Evolutionary conservation across 495 filamentous ascomycete genomes (phyloP).

Genomic region (Trichoderma reesei): DNA sequence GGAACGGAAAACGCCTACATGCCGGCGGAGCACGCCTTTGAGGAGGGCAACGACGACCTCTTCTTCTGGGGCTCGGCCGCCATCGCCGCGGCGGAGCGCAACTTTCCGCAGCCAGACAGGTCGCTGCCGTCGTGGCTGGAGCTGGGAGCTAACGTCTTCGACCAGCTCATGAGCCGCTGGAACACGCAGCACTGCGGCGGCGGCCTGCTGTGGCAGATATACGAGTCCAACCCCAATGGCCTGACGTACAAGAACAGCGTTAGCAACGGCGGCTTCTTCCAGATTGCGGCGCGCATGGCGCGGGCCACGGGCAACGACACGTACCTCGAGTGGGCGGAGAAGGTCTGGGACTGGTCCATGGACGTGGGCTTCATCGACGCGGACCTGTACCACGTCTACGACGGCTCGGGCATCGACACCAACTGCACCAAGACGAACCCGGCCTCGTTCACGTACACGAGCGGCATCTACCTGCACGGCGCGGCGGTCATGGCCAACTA

Average conservation of each 20-base stretch:
- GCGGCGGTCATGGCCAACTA: constrained; percentile 56
- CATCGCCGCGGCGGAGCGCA: constrained; percentile 63
- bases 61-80: constrained; percentile 72
- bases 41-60: constrained; percentile 64
- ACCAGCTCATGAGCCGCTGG: constrained; percentile 51
- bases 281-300: constrained; percentile 57
- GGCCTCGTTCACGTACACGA: constrained; percentile 51
- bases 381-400: constrained; percentile 39
- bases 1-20: constrained; percentile 55
- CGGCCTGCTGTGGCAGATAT: constrained; percentile 80
- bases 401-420: constrained; percentile 38
- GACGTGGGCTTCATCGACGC: constrained; percentile 40
- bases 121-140: constrained; percentile 51
- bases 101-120: constrained; percentile 53
- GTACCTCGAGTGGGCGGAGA: constrained; percentile 59
- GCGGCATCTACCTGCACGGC: constrained; percentile 56
- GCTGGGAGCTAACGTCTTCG: constrained; percentile 39
- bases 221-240: constrained; percentile 62
- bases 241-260: constrained; percentile 61
- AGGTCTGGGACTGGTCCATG: constrained; percentile 58
- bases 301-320: constrained; percentile 54
- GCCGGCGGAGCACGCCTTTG: constrained; percentile 29
- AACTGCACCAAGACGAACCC: constrained; percentile 39
- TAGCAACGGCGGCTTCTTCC: constrained; percentile 60
- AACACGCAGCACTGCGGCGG: constrained; percentile 56